Evolutionary conservation across 257 asterid genomes (phyloP), one percentile per base, ranked within the genome.

Genomic region (Eustoma russellianum): DNA sequence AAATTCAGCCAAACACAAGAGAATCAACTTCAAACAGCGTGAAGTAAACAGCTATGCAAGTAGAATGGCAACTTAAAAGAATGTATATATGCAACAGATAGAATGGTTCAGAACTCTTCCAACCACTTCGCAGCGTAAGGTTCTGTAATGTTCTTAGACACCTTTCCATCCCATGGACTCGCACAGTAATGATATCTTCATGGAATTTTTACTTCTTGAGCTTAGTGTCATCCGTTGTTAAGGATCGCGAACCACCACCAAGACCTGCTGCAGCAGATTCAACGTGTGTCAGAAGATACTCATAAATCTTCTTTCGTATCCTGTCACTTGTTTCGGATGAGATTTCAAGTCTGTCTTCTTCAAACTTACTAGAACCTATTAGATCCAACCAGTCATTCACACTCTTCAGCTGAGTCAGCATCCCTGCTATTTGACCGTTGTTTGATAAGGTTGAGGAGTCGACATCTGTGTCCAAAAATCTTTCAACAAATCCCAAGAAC

Each of bases 251-350:
- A 38, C 43, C 43, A 46, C 85, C 79, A 43, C 95, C 96, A 62
- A 87, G 90, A 33, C 94, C 98, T 16, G 94, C 94, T 3, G 98
- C 98, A 30, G 97, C 97, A 54, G 95, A 87, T 61, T 91, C 98
- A 0, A 91, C 97, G 16, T 91, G 98, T 0, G 95, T 91, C 47
- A 91, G 97, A 61, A 91, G 94, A 70, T 91, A 91, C 74, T 87
- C 98, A 3, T 91, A 91, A 18, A 87, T 91, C 85, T 87, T 91
- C 77, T 91, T 91, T 52, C 98, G 70, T 65, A 91, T 87, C 75
- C 97, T 78, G 52, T 87, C 94, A 0, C 77, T 67, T 0, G 93
- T 88, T 67, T 85, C 95, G 0, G 77, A 41, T 1, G 86, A 70
- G 48, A 91, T 70, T 17, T 72, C 76, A 24, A 82, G 72, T 6